phyloP scores from a whole-genome alignment of 2,329 filamentous ascomycete species.

The Beauveria medogensis region DNA sequence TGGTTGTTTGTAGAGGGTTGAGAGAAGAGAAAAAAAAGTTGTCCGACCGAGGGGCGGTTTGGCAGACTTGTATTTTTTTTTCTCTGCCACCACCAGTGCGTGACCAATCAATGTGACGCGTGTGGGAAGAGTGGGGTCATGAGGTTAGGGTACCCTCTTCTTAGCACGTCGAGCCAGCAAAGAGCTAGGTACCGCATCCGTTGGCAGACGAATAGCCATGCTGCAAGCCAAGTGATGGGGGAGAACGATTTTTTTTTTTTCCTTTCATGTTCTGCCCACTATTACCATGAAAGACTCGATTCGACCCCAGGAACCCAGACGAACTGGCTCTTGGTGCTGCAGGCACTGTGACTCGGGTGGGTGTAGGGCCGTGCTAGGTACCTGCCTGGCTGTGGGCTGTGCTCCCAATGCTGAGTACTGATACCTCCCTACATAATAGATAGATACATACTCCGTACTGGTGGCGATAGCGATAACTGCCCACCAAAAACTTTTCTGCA shows the following conservation, averaged over 20 bases:
- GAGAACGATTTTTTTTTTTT: not conserved
- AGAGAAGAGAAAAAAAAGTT: conserved; percentile 28
- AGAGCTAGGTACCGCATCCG: not conserved
- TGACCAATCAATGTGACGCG: conserved; percentile 11
- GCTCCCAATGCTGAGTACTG: not conserved
- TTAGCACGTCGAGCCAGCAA: not conserved
- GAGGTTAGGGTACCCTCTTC: conserved; percentile 20
- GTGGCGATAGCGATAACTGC: not conserved
- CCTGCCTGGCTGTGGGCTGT: not conserved
- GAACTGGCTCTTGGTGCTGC: not conserved
- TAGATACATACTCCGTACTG: not conserved
- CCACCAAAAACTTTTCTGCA: not conserved
- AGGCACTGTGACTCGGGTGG: not conserved
- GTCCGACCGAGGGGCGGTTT: conserved; percentile 29
- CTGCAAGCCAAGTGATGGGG: not conserved
- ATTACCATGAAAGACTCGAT: not conserved
- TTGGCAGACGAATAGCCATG: not conserved
- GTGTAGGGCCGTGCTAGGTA: not conserved
- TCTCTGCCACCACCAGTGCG: conserved; percentile 19
- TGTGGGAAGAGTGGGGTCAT: conserved; percentile 7
- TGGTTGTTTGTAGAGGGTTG: conserved; percentile 23
- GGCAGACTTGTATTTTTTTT: conserved; percentile 29
- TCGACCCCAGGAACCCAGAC: not conserved
- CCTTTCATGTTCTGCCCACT: not conserved
- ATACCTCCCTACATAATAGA: not conserved